Base-by-base conservation (phyloP, 139 green algal species). In the Pleodorina starrii region DNA sequence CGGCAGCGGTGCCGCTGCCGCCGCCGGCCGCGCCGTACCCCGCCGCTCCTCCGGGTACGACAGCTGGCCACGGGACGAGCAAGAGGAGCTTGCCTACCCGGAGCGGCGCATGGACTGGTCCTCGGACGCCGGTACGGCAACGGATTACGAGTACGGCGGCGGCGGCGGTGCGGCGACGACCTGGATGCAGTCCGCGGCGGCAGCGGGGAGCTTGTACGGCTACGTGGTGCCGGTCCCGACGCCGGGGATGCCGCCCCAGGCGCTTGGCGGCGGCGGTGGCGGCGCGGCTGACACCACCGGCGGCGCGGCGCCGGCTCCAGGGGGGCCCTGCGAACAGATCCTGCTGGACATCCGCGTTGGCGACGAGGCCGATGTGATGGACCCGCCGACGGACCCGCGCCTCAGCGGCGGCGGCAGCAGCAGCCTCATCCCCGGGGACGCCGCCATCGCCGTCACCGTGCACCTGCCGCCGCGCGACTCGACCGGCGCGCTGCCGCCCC, bases 301-400 rank as follows among this genome's bases (percentile, higher is more conserved):
- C 63, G 35, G 32, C 35, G 16, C 38, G 7, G 43, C 72, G 40
- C 19, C 40, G 2, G 74, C 10, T 2, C 40, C 69, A 40, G 74
- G 10, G n/a, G 74, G 16, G 36, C 36, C 48, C 5, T 66, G 63
- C 23, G 82, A 51, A 63, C 66, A 80, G 44, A 80, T 88, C 44
- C 43, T 88, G 27, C 63, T 88, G 5, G 82, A 88, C 66, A 88
- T 88, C 32, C 63, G 66, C 5, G 66, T 88, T 0, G 82, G 81
- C 0, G 81, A 88, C 25, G 82, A 88, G 35, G 44, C 9, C 6
- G 82, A 88, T 29, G 32, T 11, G 82, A 88, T 9, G 78, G 17
- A 38, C n/a, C 48, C 35, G 32, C 35, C 16, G 76, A 40, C 2
- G 12, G 76, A 40, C 2, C 19, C 76, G 5, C 32, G 48, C 10